phyloP scores from a whole-genome alignment of 768 basidiomycete genomes.

The Candolleomyces eurysporus region DNA sequence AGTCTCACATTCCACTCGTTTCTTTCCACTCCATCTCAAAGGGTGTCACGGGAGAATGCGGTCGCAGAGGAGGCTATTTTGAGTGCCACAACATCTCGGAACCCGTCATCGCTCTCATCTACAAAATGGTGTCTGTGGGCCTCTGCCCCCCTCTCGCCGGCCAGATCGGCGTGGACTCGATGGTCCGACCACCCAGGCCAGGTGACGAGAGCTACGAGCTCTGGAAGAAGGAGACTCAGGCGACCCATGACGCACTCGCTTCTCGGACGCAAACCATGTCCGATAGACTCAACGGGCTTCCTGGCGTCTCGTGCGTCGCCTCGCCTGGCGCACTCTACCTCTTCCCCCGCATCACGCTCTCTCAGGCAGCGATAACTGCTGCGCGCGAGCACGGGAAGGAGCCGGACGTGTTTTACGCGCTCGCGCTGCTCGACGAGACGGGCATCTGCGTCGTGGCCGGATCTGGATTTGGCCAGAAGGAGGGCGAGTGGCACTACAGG shows the following conservation, averaged over 20 bases:
- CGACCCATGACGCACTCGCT: conserved; percentile 74
- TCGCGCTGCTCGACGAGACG: conserved; percentile 80
- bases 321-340: conserved; percentile 94
- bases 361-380: conserved; percentile 67
- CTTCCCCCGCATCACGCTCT: conserved; percentile 79
- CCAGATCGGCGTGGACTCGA: conserved; percentile 90
- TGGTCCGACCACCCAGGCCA: conserved; percentile 84
- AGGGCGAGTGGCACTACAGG: conserved; percentile 87
- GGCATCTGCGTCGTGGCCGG: conserved; percentile 96
- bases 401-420: conserved; percentile 88
- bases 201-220: conserved; percentile 74
- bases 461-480: conserved; percentile 90
- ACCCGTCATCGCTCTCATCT: conserved; percentile 81
- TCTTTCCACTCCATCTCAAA: conserved; percentile 99
- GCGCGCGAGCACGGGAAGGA: conserved; percentile 71
- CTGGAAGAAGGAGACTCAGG: conserved; percentile 82
- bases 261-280: conserved; percentile 73
- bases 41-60: conserved; percentile 94
- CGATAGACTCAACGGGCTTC: conserved; percentile 71
- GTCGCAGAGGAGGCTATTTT: conserved; percentile 95
- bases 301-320: conserved; percentile 88
- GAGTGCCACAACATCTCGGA: conserved; percentile 82
- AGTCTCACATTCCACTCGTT: conserved; percentile 78
- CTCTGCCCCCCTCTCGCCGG: conserved; percentile 90
- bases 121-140: conserved; percentile 93